A percentile compares a stretch with the other conserved stretches of the same genome.
Conservation (phyloP, 768 basidiomycete species). For the Dentipellis fragilis region DNA sequence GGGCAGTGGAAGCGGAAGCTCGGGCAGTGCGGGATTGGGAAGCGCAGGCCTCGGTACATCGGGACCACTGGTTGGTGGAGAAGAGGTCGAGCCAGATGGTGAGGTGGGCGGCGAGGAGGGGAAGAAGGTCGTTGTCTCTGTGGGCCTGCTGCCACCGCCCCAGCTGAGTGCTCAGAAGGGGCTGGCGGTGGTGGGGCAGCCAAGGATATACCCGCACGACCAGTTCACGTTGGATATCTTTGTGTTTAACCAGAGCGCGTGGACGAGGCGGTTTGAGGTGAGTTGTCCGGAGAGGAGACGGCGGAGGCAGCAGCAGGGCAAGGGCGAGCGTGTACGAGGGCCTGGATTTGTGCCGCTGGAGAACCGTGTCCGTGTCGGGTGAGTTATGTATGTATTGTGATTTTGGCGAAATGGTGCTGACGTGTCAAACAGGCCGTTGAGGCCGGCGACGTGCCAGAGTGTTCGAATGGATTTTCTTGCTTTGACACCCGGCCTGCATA, state of each 20-base stretch:
- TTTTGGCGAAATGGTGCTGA: not conserved
- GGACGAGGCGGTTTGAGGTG: conserved; percentile 72
- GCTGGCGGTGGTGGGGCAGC: conserved; percentile 19
- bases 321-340: conserved; percentile 19
- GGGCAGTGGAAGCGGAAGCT: conserved; percentile 5
- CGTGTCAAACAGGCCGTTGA: conserved; percentile 45
- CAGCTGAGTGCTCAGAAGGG: conserved; percentile 6
- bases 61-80: conserved; percentile 36
- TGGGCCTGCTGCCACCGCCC: conserved; percentile 30
- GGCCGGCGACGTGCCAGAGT: conserved; percentile 77
- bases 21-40: conserved; percentile 23
- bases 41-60: conserved; percentile 32
- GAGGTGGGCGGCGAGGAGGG: conserved; percentile 27
- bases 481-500: conserved; percentile 68
- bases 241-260: conserved; percentile 72
- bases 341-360: conserved; percentile 70
- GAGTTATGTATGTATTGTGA: conserved; percentile 21
- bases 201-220: conserved; percentile 60
- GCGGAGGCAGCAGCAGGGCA: conserved; percentile 26
- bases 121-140: conserved; percentile 62
- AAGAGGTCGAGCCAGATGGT: conserved; percentile 26
- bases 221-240: conserved; percentile 79
- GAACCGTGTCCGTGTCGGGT: conserved; percentile 75
- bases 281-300: conserved; percentile 51
- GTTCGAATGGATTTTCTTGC: conserved; percentile 83